Percentiles rank a stretch among this genome's conserved stretches.
Conservation (phyloP, 148 eudicot genomes). For the Silene latifolia region DNA sequence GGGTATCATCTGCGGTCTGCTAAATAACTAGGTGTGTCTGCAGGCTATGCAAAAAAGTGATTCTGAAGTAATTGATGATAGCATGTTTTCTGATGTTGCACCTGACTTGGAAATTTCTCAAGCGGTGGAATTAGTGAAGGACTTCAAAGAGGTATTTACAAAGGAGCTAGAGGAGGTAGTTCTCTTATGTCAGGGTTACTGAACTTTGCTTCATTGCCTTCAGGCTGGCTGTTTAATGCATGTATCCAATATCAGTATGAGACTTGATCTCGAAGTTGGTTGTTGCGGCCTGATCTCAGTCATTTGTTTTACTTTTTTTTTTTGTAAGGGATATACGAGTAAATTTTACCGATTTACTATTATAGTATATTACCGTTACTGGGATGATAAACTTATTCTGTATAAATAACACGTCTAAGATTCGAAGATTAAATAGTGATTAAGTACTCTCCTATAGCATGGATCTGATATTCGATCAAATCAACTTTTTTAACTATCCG, state of each 20-base stretch:
- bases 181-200: neutral
- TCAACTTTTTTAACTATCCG: too few relatives aligned
- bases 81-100: conserved; percentile 40
- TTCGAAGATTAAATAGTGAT: too few relatives aligned
- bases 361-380: too few relatives aligned
- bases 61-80: conserved; percentile 23
- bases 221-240: neutral
- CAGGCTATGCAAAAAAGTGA: conserved; percentile 55
- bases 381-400: too few relatives aligned
- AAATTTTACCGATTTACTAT: too few relatives aligned
- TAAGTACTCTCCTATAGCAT: too few relatives aligned
- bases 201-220: neutral
- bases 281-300: neutral
- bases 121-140: conserved; percentile 50
- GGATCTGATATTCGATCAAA: too few relatives aligned
- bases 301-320: too few relatives aligned
- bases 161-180: conserved; percentile 75
- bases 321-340: too few relatives aligned
- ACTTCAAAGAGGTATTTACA: conserved; percentile 74
- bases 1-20: conserved; percentile 1
- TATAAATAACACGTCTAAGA: too few relatives aligned
- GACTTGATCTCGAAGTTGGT: neutral
- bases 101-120: conserved; percentile 52
- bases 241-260: neutral
- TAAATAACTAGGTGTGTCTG: conserved; percentile 3